Evolutionary conservation across 169 alveolate species (phyloP), one percentile per base, ranked within the genome.

Genomic region (Plasmodium inui): DNA sequence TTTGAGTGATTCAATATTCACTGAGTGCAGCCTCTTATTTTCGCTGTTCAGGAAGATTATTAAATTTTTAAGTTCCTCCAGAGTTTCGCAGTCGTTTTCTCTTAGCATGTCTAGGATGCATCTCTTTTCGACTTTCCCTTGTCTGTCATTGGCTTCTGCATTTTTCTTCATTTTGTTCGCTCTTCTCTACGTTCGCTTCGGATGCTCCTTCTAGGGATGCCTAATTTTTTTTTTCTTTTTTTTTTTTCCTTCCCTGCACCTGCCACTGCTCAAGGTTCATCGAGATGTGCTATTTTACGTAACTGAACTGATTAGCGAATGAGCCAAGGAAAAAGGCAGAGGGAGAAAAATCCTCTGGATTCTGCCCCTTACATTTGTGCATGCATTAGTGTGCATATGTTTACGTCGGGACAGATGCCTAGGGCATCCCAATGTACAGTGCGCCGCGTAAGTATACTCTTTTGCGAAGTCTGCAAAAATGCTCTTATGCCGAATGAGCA

Each of bases 41-140:
- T 86, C 93, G 44, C 26, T 70, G 67, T 86, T 86, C 67, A 86
- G 70, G 28, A 86, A 86, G 10, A 26, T 74, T 28, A 86, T 76
- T 76, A 86, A 86, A 86, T 86, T 86, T 76, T 74, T 74, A 32
- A 86, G 44, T 41, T 86, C 93, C 44, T 86, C 86, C 81, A 86
- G 28, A 1, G 86, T 86, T 86, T 86, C 86, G 71, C 93, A 86
- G 28, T 86, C 93, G 28, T 86, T 86, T 86, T 74, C 93, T 76
- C 55, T 86, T 22, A 86, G 67, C 57, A 86, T 86, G 28, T 86
- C 93, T 73, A 41, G 70, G 30, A 86, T 74, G 37, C 41, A 53
- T 32, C 55, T 78, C 79, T 86, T 86, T 74, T 86, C 88, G 19
- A 74, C 80, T 53, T 78, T 74, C 44, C 32, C 70, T n/a, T 41